phyloP scores from a whole-genome alignment of 73 alveolate genomes.

The Stentor coeruleus region DNA sequence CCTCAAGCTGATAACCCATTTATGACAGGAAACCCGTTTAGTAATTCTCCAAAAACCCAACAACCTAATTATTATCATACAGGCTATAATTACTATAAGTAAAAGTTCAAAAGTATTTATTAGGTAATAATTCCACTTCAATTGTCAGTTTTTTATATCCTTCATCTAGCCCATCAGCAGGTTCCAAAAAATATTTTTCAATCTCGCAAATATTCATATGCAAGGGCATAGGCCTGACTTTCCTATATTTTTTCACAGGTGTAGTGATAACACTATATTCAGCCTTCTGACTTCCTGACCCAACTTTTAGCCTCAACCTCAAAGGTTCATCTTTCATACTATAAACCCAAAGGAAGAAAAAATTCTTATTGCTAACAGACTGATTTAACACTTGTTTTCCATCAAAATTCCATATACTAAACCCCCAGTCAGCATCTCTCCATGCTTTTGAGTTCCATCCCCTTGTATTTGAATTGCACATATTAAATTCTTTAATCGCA shows the following conservation, averaged over 20 bases:
- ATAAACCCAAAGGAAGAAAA: not conserved
- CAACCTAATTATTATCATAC: too few relatives aligned
- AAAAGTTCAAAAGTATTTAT: too few relatives aligned
- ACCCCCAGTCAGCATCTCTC: not conserved
- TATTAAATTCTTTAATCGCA: not conserved
- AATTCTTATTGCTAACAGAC: not conserved
- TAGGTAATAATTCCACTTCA: not conserved
- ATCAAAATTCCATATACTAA: conserved; percentile 3
- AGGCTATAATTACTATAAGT: too few relatives aligned
- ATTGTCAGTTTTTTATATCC: not conserved
- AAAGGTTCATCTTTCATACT: not conserved
- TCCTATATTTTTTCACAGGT: not conserved
- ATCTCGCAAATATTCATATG: not conserved
- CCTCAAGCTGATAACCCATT: conserved; percentile 18
- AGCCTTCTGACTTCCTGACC: not conserved
- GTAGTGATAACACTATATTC: not conserved
- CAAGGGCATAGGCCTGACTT: not conserved
- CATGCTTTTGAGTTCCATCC: not conserved
- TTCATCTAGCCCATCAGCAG: conserved; percentile 7
- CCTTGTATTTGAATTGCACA: not conserved
- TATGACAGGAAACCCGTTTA: not conserved
- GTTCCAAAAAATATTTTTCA: conserved; percentile 1
- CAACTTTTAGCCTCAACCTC: not conserved
- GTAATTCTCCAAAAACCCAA: too few relatives aligned
- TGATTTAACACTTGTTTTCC: not conserved